Evolutionary conservation across 108 stramenopile genomes (phyloP).

Genomic region (Cyclostephanos tholiformis): DNA sequence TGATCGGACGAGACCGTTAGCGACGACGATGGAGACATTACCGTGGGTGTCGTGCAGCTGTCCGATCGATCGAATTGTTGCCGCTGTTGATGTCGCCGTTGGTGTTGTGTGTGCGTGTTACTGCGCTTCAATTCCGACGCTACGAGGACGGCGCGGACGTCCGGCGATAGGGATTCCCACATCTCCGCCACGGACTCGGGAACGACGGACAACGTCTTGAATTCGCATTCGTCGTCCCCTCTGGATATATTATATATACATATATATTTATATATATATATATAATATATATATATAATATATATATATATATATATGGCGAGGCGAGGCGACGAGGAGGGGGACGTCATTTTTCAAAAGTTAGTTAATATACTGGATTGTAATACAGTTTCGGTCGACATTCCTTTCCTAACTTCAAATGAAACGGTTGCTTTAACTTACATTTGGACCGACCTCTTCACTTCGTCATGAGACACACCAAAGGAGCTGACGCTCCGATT

Average conservation of each 20-base stretch:
- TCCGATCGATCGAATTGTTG: conserved; percentile 15
- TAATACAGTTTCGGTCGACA: too few species aligned
- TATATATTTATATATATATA: too few species aligned
- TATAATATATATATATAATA: too few species aligned
- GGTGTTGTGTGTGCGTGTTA: conserved; percentile 6
- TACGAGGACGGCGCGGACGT: conserved; percentile 69
- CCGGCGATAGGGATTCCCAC: conserved; percentile 70
- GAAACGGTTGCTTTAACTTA: background rate
- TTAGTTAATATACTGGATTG: too few species aligned
- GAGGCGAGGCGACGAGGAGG: background rate
- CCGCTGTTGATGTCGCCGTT: background rate
- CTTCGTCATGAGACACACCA: conserved; percentile 27
- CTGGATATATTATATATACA: too few species aligned
- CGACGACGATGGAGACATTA: conserved; percentile 47
- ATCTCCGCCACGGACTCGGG: conserved; percentile 70
- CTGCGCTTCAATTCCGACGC: conserved; percentile 56
- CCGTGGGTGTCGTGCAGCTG: conserved; percentile 38
- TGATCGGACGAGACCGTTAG: conserved; percentile 31
- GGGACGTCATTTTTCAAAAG: too few species aligned
- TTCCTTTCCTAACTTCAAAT: too few species aligned
- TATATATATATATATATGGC: too few species aligned
- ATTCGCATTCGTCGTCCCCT: conserved; percentile 47
- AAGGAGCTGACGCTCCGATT: conserved; percentile 62
- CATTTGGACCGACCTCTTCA: conserved; percentile 24
- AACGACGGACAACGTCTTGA: conserved; percentile 39